Evolutionary conservation across 495 filamentous ascomycete genomes (phyloP), one percentile per base, ranked within the genome.

Genomic region (Acidiella bohemica): DNA sequence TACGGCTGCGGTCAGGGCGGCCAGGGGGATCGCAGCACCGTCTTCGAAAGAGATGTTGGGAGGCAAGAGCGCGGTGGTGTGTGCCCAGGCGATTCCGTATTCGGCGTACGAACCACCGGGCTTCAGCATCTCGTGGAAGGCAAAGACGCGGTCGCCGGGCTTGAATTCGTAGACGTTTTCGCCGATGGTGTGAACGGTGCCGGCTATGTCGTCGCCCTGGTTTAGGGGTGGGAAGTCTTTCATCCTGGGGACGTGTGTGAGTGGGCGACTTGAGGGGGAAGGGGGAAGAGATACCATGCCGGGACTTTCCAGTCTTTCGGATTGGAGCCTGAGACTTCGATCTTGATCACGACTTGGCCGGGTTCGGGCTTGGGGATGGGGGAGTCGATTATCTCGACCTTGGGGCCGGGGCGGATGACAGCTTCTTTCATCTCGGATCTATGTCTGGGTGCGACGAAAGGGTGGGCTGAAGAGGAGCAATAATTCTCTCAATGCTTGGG

Each of bases 401-500:
- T 60, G 12, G 64, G 49, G 50, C 66, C 71, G 19, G 55, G 50
- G 47, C 44, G 45, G n/a, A 80, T 62, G 21, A 79, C 46, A 0
- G 72, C 75, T 71, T 80, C 73, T 55, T 80, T 80, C 76, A 81
- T 81, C n/a, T n/a, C n/a, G n/a, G n/a, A n/a, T n/a, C n/a, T n/a
- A n/a, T n/a, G n/a, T n/a, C n/a, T n/a, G n/a, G n/a, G n/a, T n/a
- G n/a, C n/a, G n/a, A n/a, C n/a, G n/a, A n/a, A n/a, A n/a, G n/a
- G n/a, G n/a, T n/a, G n/a, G n/a, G n/a, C n/a, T n/a, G n/a, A n/a
- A n/a, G n/a, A n/a, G n/a, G n/a, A n/a, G n/a, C n/a, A n/a, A n/a
- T n/a, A n/a, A n/a, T n/a, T n/a, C n/a, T n/a, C n/a, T n/a, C n/a
- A n/a, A n/a, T n/a, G n/a, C n/a, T n/a, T n/a, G n/a, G n/a, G n/a